phyloP scores from a whole-genome alignment of 2,329 filamentous ascomycete species.

The Hypoxylon sp. region DNA sequence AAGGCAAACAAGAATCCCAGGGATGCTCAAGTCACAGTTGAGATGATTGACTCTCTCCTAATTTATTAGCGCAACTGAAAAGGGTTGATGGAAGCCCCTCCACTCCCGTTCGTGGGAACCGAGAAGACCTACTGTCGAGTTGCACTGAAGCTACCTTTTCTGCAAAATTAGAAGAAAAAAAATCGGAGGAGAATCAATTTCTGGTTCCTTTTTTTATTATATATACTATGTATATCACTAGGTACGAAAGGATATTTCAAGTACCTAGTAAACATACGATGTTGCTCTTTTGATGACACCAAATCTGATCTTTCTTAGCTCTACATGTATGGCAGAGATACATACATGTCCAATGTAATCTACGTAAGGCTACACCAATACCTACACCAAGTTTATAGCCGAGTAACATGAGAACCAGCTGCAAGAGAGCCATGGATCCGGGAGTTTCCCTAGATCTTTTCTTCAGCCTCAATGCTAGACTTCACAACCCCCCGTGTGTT shows the following conservation, averaged over 20 bases:
- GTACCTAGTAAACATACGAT: neutral
- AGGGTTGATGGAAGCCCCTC: too few species aligned
- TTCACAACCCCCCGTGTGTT: conserved; percentile 10
- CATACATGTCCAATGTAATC: too few species aligned
- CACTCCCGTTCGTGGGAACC: too few species aligned
- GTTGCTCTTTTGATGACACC: neutral
- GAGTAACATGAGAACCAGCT: neutral
- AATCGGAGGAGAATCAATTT: neutral
- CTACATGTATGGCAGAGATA: neutral
- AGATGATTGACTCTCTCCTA: neutral
- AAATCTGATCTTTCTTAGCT: neutral
- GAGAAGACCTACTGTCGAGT: too few species aligned
- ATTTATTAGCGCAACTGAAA: neutral
- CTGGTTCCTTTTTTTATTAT: too few species aligned
- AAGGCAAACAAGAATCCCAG: conserved; percentile 11
- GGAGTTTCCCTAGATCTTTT: conserved; percentile 5
- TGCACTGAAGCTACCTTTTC: too few species aligned
- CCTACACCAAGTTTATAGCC: neutral
- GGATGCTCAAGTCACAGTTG: neutral
- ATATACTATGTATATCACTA: too few species aligned
- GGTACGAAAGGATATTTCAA: too few species aligned
- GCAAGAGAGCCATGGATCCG: conserved; percentile 27
- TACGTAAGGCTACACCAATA: conserved; percentile 5
- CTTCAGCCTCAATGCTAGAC: conserved; percentile 39
- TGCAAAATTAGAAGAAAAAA: too few species aligned